Conservation (phyloP, 441 rosid genomes). For the Populus hybrid region DNA sequence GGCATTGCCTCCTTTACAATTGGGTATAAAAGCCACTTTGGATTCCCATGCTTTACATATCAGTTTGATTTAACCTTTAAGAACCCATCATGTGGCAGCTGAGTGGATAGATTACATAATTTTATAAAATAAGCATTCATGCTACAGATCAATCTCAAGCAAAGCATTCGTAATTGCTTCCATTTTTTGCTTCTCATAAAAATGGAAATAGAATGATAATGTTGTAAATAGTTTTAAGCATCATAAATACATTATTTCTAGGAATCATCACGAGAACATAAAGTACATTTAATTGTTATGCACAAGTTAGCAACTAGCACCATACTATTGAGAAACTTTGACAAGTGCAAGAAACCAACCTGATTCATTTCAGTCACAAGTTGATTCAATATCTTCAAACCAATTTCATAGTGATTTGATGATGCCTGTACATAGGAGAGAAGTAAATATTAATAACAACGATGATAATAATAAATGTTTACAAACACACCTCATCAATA, state of each 20-base stretch:
- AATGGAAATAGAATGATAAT: not conserved
- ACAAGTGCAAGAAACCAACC: slow-evolving; percentile 40
- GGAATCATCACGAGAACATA: not conserved
- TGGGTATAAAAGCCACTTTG: not conserved
- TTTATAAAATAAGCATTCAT: not conserved
- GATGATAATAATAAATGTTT: not conserved
- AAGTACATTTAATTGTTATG: not conserved
- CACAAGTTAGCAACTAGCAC: not conserved
- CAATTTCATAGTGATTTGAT: slow-evolving; percentile 79
- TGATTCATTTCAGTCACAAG: slow-evolving; percentile 98
- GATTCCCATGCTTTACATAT: not conserved
- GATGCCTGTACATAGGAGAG: slow-evolving; percentile 56
- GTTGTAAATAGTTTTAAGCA: not conserved
- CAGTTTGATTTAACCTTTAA: not conserved
- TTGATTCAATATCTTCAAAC: slow-evolving; percentile 93
- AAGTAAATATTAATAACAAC: not conserved
- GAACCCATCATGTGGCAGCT: not conserved
- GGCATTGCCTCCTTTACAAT: not conserved
- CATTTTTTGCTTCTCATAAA: not conserved
- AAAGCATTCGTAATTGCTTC: not conserved
- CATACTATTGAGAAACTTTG: slow-evolving; percentile 9
- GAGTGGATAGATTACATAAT: not conserved
- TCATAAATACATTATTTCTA: not conserved
- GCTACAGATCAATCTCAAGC: not conserved
- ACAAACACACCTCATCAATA: slow-evolving; percentile 21